These are phyloP conservation scores for Pleoardoris graminearum DNA, from an alignment of 2,329 filamentous ascomycete species.

Conservation along the genomic window DNA sequence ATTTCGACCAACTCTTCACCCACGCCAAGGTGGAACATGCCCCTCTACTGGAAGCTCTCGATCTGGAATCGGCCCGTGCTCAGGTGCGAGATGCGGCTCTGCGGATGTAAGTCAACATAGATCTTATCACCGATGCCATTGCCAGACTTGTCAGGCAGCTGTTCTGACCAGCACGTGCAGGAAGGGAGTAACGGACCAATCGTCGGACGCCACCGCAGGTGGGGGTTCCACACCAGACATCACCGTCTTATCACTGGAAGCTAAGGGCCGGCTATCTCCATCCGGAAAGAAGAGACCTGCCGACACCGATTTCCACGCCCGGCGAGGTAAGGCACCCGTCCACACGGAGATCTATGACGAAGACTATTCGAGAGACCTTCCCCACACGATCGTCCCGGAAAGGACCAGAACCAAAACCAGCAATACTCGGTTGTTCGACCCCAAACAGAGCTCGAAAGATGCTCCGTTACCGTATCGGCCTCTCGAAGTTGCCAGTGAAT, in stretches of 20 bases:
- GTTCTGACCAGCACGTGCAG: slow-evolving; percentile 17
- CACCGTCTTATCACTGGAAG: slow-evolving; percentile 31
- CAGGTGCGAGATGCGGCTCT: slow-evolving; percentile 27
- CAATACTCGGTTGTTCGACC: slow-evolving; percentile 28
- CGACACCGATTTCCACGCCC: slow-evolving; percentile 30
- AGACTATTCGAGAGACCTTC: slow-evolving; percentile 31
- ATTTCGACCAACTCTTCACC: slow-evolving; percentile 25
- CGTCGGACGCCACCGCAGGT: slow-evolving; percentile 32
- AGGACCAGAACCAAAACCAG: slow-evolving; percentile 21
- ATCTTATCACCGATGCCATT: slow-evolving; percentile 4
- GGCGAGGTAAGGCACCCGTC: slow-evolving; percentile 29
- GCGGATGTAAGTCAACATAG: slow-evolving; percentile 25
- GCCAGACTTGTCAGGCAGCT: not conserved
- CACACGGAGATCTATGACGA: slow-evolving; percentile 28
- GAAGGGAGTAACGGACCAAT: slow-evolving; percentile 23
- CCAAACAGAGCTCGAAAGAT: slow-evolving; percentile 19
- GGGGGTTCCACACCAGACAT: slow-evolving; percentile 37
- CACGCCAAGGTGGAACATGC: slow-evolving; percentile 37
- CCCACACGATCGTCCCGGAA: slow-evolving; percentile 19
- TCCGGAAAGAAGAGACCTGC: slow-evolving; percentile 36
- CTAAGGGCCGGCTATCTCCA: slow-evolving; percentile 25
- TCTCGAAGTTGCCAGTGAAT: slow-evolving; percentile 30
- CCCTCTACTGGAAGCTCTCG: slow-evolving; percentile 22
- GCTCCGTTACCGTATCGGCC: slow-evolving; percentile 22
- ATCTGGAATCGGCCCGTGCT: slow-evolving; percentile 24